Evolutionary conservation across 768 basidiomycete genomes (phyloP), one percentile per base, ranked within the genome.

Genomic region (Collybia mongolica): DNA sequence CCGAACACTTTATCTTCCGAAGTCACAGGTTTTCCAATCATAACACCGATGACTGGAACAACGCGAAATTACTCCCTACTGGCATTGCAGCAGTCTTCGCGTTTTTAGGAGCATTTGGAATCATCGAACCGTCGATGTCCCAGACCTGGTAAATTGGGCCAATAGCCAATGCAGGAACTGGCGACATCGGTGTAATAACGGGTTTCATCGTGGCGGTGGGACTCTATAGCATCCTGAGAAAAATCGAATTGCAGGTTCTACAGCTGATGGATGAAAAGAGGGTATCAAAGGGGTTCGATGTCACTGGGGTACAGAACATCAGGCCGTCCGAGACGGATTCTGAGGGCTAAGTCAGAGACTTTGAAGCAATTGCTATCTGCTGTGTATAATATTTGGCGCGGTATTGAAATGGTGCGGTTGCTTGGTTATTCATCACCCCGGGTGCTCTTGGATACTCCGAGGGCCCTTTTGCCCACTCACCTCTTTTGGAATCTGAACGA

Each of bases 71-170:
- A 22, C 73, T 92, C 3, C 88, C 89, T 0, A 69, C 74, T 12
- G 90, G 89, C 2, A 56, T 75, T 19, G 83, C 89, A 3, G 88
- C 86, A 2, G 54, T 87, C 5, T 48, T 71, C 0, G 75, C 88
- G 0, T 73, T 74, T 43, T 48, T 72, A 0, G 69, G 79, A 11
- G 71, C 82, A 2, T 82, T 82, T 47, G 80, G 68, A 6, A 70
- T 88, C 18, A 67, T 84, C 19, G 68, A 90, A 5, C 82, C 85
- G 5, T 81, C 72, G 42, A 91, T 91, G 81, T 69, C 78, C 50
- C 87, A 92, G 58, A 78, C 72, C 12, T 90, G 83, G 81, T 90
- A 80, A 59, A 65, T 69, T 2, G 89, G 89, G 0, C 88, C 87
- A 0, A 82, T 90, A 17, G 88, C 86, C 2, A 57, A 60, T 29